Evolutionary conservation across 225 moss, liverwort and hornwort species (phyloP), one percentile per base, ranked within the genome.

Genomic region (Sphagnum contortum): DNA sequence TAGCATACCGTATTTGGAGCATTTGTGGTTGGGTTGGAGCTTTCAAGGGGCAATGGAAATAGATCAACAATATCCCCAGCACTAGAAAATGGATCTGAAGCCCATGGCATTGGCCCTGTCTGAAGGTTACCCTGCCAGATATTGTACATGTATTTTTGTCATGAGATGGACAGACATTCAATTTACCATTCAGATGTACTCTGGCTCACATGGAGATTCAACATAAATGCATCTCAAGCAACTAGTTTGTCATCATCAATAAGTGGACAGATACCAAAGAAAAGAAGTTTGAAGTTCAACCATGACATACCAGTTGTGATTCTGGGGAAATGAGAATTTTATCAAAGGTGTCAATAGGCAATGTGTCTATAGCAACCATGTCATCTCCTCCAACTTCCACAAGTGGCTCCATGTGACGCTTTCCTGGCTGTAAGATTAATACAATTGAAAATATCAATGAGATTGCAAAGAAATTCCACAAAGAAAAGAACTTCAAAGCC

Each of bases 1-100:
- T 52, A 49, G 9, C 48, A 8, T 47, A 83, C 83, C 79, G 64
- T 44, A 7, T 71, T 51, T 45, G 58, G 66, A 44, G 12, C 50
- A 49, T 57, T 55, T 11, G 55, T 60, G 55, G 8, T 55, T 72
- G 68, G 74, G 62, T 64, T 61, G 11, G 72, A 74, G 5, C 69
- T 59, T 59, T 77, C 77, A 62, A 77, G 72, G 59, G 83, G 77
- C 80, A 74, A 80, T 57, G 68, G 61, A 66, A 83, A 83, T 61
- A 72, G 80, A 77, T 83, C 83, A 50, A 67, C 52, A 10, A 4
- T 55, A 51, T 61, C 67, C 62, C 12, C 60, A 60, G 75, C 69
- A 68, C 60, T 66, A 14, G 9, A 68, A 12, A n/a, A 8, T 64
- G 48, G 64, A 64, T 45, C 74, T 62, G 73, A 64, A 67, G 68